Base-by-base conservation (phyloP, 192 early-diverging fungal genomes). In the Neocallimastix lanati region DNA sequence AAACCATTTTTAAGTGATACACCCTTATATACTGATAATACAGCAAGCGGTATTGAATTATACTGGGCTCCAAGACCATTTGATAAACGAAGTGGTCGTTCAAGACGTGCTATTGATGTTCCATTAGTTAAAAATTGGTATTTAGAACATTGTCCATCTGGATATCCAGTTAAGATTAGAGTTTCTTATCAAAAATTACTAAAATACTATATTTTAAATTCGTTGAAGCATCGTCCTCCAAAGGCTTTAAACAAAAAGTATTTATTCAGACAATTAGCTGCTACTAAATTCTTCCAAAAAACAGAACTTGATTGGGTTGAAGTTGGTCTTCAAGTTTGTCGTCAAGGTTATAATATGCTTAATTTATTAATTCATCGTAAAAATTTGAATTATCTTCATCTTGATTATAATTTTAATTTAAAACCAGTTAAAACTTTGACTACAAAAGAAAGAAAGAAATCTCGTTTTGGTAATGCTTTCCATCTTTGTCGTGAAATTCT, bases 271-370 rank as follows among this genome's bases (percentile, higher is more conserved):
- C 95, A 97, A 84, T 90, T 99, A 58, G 93, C 94, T 81, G 90
- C 94, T 9, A 99, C 96, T 67, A 99, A 99, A 83, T 99, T 99
- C 85, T 99, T 99, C 89, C 98, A 99, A 85, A 90, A 92, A 6
- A 99, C 98, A 13, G 95, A 97, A 83, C 85, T 99, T 15, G 98
- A 99, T 85, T 99, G 98, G 98, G 96, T 99, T 76, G 98, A 99
- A 87, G 98, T 96, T 28, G 98, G 98, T 78, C 85, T 99, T 76
- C 98, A 99, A 86, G 96, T 99, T 33, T 96, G 94, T 83, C 90
- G 96, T 28, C 98, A 99, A 87, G 98, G 98, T 78, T 96, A 97
- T 87, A 99, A 97, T 83, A 99, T 99, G 98, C 89, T 99, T 28
- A 99, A 98, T 82, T 88, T 99, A 28, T 87, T 99, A 78, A 99